Evolutionary conservation across 1,139 yeast species (phyloP), one percentile per base, ranked within the genome.

Genomic region (Suhomyces guaymorum): DNA sequence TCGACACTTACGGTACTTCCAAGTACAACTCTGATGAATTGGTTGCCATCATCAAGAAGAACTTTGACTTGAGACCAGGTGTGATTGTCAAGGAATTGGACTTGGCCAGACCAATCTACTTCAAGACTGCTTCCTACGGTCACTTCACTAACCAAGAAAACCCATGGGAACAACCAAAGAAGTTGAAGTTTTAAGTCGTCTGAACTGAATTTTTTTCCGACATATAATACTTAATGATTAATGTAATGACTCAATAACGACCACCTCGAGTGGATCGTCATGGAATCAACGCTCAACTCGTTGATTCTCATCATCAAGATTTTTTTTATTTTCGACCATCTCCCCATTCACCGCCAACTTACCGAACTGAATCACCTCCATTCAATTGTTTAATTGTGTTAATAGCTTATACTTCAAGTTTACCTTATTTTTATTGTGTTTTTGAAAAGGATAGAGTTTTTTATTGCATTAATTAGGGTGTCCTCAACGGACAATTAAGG

Each of bases 21-120:
- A 79, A 86, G 67, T 78, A 83, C 76, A 63, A 90, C 36, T 86
- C 95, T 49, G 87, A 80, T 41, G 90, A 92, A 74, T 82, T 92
- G 61, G 97, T 90, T 48, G 84, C 74, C 48, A 89, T 92, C 64
- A 83, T 92, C 70, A 78, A 81, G 66, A 80, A 84, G 72, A 92
- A 94, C 85, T 92, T 92, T 62, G 97, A 92, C 72, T 80, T 92
- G 66, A 90, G 98, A 80, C 99, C 99, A 48, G 99, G 99, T 86
- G 95, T 87, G 55, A 82, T 92, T 70, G 98, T 94, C 63, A 87
- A 75, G 70, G 96, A 90, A 68, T 82, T 92, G 64, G 94, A 90
- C 66, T 80, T 92, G 66, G 98, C 97, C 49, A 88, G 96, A 75
- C 98, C 99, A 70, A 92, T 94, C 71, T 92, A 94, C 80, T 82